phyloP scores from a whole-genome alignment of 768 basidiomycete species.

The Leccinum boreale region DNA sequence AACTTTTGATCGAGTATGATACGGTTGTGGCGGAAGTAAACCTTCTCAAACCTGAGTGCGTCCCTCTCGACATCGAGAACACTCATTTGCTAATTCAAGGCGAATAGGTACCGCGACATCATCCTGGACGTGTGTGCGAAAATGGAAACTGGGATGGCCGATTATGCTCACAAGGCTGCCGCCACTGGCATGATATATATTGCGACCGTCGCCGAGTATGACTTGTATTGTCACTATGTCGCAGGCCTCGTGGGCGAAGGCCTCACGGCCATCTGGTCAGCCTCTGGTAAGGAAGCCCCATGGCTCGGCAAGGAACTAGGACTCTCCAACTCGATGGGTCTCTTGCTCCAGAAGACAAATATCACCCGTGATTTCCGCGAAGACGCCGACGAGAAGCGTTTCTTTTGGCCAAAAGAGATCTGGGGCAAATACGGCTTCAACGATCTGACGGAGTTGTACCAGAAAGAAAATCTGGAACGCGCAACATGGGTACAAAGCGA shows the following conservation, averaged over 20 bases:
- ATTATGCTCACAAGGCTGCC: conserved; percentile 83
- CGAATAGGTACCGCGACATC: conserved; percentile 62
- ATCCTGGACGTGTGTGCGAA: conserved; percentile 81
- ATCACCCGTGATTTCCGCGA: conserved; percentile 95
- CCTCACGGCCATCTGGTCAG: conserved; percentile 82
- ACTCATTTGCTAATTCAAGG: neutral
- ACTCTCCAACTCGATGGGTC: conserved; percentile 92
- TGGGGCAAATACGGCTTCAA: conserved; percentile 79
- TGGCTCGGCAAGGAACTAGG: conserved; percentile 80
- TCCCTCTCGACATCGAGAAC: neutral
- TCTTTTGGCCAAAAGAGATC: conserved; percentile 95
- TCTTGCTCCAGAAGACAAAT: conserved; percentile 95
- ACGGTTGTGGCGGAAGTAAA: conserved; percentile 78
- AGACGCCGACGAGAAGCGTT: conserved; percentile 78
- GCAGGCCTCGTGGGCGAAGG: conserved; percentile 98
- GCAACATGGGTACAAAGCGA: conserved; percentile 82
- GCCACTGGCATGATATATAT: conserved; percentile 68
- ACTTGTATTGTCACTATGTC: conserved; percentile 98
- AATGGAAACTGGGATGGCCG: conserved; percentile 96
- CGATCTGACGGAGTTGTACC: conserved; percentile 66
- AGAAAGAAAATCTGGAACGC: conserved; percentile 52
- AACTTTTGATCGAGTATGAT: conserved; percentile 81
- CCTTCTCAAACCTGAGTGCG: conserved; percentile 58
- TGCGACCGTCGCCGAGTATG: conserved; percentile 79
- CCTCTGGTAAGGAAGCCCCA: conserved; percentile 74